These are phyloP conservation scores for Stellera chamaejasme DNA, from an alignment of 345 rosid species.

Conservation along the genomic window DNA sequence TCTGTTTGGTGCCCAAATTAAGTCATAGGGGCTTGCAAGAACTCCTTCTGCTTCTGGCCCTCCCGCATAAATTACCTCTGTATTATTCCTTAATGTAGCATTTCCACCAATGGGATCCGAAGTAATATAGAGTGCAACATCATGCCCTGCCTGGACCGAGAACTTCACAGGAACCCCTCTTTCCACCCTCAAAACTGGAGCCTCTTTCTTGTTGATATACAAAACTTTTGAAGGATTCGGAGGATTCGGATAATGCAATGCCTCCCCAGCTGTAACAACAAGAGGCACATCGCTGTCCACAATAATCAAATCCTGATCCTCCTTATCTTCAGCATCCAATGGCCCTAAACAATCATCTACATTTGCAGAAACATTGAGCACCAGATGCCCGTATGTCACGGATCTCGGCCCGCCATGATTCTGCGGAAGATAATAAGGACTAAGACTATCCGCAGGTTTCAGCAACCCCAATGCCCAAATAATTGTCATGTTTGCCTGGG, in stretches of 20 bases:
- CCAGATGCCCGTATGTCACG: constrained; percentile 38
- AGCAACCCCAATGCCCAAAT: constrained; percentile 94
- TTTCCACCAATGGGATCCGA: constrained; percentile 91
- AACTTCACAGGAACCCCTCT: constrained; percentile 66
- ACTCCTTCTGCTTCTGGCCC: constrained; percentile 92
- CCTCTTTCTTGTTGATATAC: constrained; percentile 64
- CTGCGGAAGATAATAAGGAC: constrained; percentile 81
- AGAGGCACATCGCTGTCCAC: constrained; percentile 49
- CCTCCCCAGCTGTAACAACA: constrained; percentile 35
- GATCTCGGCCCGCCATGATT: constrained; percentile 60
- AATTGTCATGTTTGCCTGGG: constrained; percentile 39
- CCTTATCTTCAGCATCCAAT: constrained; percentile 57
- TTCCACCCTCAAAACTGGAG: constrained; percentile 66
- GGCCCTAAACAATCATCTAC: constrained; percentile 59
- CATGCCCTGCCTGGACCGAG: constrained; percentile 65
- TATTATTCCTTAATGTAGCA: constrained; percentile 67
- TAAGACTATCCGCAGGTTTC: constrained; percentile 70
- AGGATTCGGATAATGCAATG: constrained; percentile 53
- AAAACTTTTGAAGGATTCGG: constrained; percentile 59
- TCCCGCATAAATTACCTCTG: constrained; percentile 79
- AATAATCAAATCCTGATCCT: constrained; percentile 57
- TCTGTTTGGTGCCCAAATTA: constrained; percentile 84
- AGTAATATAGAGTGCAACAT: constrained; percentile 67
- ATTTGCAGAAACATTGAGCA: constrained; percentile 36
- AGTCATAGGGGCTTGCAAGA: constrained; percentile 55